Base-by-base conservation (phyloP, 2,329 filamentous ascomycete genomes). In the Byssothecium circinans region DNA sequence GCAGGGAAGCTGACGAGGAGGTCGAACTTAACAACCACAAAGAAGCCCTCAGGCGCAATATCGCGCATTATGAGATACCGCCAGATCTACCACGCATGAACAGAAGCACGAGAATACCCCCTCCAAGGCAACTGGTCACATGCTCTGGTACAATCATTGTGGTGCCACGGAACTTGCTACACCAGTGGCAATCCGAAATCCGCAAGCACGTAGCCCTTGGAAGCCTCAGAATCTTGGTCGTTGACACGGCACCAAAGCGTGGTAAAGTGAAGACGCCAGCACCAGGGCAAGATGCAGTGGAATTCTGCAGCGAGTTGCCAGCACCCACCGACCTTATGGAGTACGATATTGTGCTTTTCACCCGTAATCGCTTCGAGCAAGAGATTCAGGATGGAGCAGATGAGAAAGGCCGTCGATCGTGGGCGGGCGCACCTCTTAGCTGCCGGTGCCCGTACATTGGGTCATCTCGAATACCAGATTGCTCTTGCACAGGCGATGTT, bases 171-270 rank as follows among this genome's bases (percentile, higher is more conserved):
- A 96, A 96, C 62, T 76, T 96, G 19, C 75, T 95, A 2, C 80
- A 85, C 43, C 92, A 97, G 67, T 96, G 92, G 92, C 75, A 81
- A 43, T 78, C 83, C 10, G 90, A 96, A 62, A 90, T 96, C 10
- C 67, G 75, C 2, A 91, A 90, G 61, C 92, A 96, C 62, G 87
- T 90, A 0, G 68, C 78, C 27, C 55, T 65, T 4, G 74, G 71
- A 2, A 80, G 81, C 0, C 73, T 96, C 0, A 81, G 79, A 8
- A 78, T 90, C 0, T 73, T 94, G 0, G 73, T 86, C 0, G 70
- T 95, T 27, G 78, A 82, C 18, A 56, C 61, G 2, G 38, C 54
- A 1, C 34, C 61, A 11, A 66, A 61, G 39, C 60, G 65, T 18
- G 47, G 43, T 6, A 64, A 61, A 44, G 25, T 34, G 3, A 61